Percentiles rank a stretch among this genome's conserved stretches.
phyloP scores from a whole-genome alignment of 208 protist genomes.

The Acanthamoeba triangularis region DNA sequence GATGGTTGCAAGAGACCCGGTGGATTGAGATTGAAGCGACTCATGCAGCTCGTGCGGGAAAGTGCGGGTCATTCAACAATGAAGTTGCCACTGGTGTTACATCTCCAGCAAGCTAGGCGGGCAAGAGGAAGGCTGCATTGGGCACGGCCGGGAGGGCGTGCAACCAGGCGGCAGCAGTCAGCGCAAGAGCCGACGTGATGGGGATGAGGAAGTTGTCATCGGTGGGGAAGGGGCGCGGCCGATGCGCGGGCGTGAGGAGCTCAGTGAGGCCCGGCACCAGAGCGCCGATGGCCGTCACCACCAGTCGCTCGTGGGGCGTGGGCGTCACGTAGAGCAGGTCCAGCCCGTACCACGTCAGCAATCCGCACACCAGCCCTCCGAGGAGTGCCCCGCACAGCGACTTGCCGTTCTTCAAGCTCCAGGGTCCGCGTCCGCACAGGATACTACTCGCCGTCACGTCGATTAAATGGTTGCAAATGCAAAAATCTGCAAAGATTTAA shows the following conservation, averaged over 20 bases:
- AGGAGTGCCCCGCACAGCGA: not conserved
- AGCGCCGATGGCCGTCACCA: slow-evolving; percentile 13
- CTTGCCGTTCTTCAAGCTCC: slow-evolving; percentile 61
- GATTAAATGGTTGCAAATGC: no score
- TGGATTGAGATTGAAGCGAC: no score
- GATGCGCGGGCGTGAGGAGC: slow-evolving; percentile 39
- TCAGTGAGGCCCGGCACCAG: slow-evolving; percentile 53
- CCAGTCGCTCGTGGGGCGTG: slow-evolving; percentile 16
- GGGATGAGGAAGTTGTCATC: slow-evolving; percentile 73
- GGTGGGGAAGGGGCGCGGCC: slow-evolving; percentile 44
- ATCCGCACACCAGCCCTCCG: slow-evolving; percentile 1
- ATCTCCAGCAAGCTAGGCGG: not conserved
- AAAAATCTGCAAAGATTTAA: not conserved
- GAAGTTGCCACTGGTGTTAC: no score
- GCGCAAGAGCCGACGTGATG: slow-evolving; percentile 21
- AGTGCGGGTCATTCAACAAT: no score
- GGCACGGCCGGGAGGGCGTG: slow-evolving; percentile 11
- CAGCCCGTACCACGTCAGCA: slow-evolving; percentile 45
- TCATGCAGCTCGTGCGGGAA: no score
- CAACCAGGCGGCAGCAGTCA: not conserved
- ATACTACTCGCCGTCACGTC: not conserved
- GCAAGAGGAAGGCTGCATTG: slow-evolving; percentile 36
- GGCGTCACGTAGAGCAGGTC: slow-evolving; percentile 49
- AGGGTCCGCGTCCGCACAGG: not conserved
- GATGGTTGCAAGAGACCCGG: no score